Evolutionary conservation across 2,329 filamentous ascomycete species (phyloP).

Genomic region (Stachybotrys echinatus): DNA sequence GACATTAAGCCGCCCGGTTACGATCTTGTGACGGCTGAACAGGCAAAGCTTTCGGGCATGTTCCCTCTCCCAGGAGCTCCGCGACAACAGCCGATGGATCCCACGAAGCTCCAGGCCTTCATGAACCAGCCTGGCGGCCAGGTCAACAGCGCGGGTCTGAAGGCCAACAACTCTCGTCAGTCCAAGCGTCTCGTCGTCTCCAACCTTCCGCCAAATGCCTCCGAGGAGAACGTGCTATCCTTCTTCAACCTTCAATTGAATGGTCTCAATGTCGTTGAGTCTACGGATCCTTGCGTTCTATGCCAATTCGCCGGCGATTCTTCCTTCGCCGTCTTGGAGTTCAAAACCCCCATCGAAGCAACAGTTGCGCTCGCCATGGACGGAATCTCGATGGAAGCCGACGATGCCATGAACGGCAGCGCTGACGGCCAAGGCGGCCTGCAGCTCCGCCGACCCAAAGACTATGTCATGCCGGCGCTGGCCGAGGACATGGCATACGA

Average conservation of each 20-base stretch:
- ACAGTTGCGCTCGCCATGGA: conserved; percentile 89
- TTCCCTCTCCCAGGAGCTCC: conserved; percentile 95
- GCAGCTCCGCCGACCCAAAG: conserved; percentile 81
- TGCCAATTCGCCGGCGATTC: conserved; percentile 76
- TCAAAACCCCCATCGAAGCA: conserved; percentile 80
- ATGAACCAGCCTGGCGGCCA: conserved; percentile 81
- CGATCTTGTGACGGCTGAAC: conserved; percentile 95
- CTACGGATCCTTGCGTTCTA: conserved; percentile 76
- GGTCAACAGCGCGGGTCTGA: conserved; percentile 71
- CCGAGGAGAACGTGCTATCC: conserved; percentile 67
- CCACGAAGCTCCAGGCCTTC: conserved; percentile 87
- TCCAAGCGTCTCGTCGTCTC: conserved; percentile 86
- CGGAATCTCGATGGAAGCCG: conserved; percentile 80
- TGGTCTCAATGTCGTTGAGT: conserved; percentile 85
- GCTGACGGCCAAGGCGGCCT: conserved; percentile 56
- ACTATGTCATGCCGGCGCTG: conserved; percentile 88
- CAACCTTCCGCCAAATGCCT: conserved; percentile 70
- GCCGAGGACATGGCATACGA: conserved; percentile 69
- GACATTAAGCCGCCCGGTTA: conserved; percentile 98
- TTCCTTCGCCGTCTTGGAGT: conserved; percentile 83
- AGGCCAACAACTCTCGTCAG: conserved; percentile 89
- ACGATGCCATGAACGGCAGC: conserved; percentile 51
- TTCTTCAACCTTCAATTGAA: conserved; percentile 98
- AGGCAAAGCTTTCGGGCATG: conserved; percentile 98
- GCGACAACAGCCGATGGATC: conserved; percentile 91